Percentiles rank a stretch among this genome's conserved stretches.
phyloP scores from a whole-genome alignment of 73 alveolate genomes.

The Paramecium tetraurelia region DNA sequence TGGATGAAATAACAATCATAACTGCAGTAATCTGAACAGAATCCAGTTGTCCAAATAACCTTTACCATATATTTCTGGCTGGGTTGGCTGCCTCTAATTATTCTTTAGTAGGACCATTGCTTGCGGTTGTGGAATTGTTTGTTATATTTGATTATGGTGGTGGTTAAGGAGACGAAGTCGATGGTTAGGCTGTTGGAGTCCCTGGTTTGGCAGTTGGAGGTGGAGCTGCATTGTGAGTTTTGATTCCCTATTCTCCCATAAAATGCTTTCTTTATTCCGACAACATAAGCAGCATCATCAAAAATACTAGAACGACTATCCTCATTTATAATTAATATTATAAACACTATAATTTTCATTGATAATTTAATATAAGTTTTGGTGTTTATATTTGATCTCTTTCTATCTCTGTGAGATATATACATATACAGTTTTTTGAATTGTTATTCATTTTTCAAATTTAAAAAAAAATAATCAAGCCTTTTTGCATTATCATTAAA shows the following conservation, averaged over 20 bases:
- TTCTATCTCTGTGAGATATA: background rate
- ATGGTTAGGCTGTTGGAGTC: background rate
- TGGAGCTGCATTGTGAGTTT: background rate
- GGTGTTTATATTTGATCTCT: background rate
- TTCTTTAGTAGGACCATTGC: background rate
- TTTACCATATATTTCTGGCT: background rate
- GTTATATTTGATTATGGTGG: background rate
- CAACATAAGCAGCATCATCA: background rate
- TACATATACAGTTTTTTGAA: background rate
- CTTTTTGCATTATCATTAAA: background rate
- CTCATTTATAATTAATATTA: background rate
- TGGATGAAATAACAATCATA: background rate
- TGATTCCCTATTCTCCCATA: background rate
- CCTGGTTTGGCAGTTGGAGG: background rate
- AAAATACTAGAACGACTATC: background rate
- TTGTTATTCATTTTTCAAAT: background rate
- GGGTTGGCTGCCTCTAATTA: background rate
- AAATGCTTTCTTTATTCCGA: background rate
- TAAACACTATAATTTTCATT: background rate
- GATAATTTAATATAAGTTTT: background rate
- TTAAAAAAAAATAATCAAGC: background rate
- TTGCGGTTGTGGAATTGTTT: background rate
- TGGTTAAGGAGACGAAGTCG: background rate
- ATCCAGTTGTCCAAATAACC: background rate
- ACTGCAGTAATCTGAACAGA: background rate